A percentile compares a stretch with the other conserved stretches of the same genome.
These are phyloP conservation scores for Mucor mucedo DNA, from an alignment of 371 early-diverging fungal genomes.

Conservation along the genomic window DNA sequence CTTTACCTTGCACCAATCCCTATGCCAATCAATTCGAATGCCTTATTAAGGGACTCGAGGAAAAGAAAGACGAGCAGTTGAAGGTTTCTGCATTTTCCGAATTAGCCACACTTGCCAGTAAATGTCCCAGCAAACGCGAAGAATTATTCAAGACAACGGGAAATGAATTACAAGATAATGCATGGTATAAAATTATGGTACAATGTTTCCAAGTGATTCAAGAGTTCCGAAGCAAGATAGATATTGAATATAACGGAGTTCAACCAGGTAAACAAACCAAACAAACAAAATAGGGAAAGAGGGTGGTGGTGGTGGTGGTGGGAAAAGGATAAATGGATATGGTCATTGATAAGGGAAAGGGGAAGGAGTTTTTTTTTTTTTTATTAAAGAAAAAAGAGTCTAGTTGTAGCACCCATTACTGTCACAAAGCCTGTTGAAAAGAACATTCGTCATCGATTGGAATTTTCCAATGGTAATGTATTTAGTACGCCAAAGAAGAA, in stretches of 20 bases:
- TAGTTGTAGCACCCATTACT: constrained; percentile 24
- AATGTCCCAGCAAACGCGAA: constrained; percentile 36
- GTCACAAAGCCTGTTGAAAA: constrained; percentile 21
- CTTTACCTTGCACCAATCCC: constrained; percentile 4
- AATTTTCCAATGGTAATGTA: constrained; percentile 30
- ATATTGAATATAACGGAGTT: constrained; percentile 36
- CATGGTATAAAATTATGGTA: constrained; percentile 53
- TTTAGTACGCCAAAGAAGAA: constrained; percentile 21
- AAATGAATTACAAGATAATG: constrained; percentile 38
- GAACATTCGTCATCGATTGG: constrained; percentile 21
- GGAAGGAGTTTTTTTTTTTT: no score
- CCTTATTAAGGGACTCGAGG: constrained; percentile 22
- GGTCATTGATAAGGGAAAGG: no score
- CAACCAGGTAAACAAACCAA: constrained; percentile 21
- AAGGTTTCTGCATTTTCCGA: constrained; percentile 55
- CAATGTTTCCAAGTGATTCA: constrained; percentile 47
- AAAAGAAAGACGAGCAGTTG: constrained; percentile 10
- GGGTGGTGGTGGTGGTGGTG: no score
- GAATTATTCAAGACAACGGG: constrained; percentile 42
- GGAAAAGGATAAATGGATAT: no score
- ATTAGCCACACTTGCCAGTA: constrained; percentile 42
- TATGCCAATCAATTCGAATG: constrained; percentile 22
- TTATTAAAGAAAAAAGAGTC: no score
- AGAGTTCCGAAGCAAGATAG: constrained; percentile 31
- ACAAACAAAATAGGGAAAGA: no score